Evolutionary conservation across 495 filamentous ascomycete species (phyloP).

Genomic region (Penicillium atrosanguineum): DNA sequence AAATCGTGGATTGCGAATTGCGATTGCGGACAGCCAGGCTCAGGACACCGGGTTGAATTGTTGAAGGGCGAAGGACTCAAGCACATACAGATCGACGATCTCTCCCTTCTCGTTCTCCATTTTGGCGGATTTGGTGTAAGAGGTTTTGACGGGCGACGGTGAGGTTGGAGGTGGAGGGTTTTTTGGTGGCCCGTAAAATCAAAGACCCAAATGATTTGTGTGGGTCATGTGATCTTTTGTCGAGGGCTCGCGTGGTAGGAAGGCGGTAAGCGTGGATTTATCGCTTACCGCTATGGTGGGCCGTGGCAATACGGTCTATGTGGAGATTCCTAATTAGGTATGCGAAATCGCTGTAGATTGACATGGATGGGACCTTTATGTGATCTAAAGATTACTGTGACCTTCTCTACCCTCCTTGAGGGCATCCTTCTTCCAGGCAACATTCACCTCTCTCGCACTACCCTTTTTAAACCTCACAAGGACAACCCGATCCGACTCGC

Average conservation of each 20-base stretch:
- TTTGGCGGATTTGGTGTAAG: slow-evolving; percentile 49
- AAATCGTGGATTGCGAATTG: slow-evolving; percentile 6
- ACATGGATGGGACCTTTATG: background rate
- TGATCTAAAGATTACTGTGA: slow-evolving; percentile 29
- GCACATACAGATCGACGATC: slow-evolving; percentile 92
- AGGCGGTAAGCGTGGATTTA: slow-evolving; percentile 16
- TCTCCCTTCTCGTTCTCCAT: slow-evolving; percentile 99
- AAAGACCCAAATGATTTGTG: slow-evolving; percentile 36
- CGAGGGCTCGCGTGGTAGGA: slow-evolving; percentile 34
- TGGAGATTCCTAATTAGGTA: background rate
- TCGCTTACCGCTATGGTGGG: background rate
- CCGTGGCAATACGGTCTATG: slow-evolving; percentile 24
- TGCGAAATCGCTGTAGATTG: background rate
- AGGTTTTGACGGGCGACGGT: slow-evolving; percentile 43
- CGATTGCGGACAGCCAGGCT: slow-evolving; percentile 19
- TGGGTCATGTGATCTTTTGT: slow-evolving; percentile 53
- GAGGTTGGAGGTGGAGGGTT: slow-evolving; percentile 36
- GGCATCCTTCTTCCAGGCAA: slow-evolving; percentile 53
- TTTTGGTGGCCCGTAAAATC: slow-evolving; percentile 26
- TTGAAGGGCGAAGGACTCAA: slow-evolving; percentile 9
- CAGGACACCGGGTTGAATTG: slow-evolving; percentile 13
- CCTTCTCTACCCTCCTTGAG: slow-evolving; percentile 26
- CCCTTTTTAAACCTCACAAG: slow-evolving; percentile 62
- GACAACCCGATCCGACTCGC: slow-evolving; percentile 72
- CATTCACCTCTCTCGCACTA: slow-evolving; percentile 52